A percentile compares a stretch with the other conserved stretches of the same genome.
phyloP scores from a whole-genome alignment of 306 rosid genomes.

The Elaeagnus macrophylla region DNA sequence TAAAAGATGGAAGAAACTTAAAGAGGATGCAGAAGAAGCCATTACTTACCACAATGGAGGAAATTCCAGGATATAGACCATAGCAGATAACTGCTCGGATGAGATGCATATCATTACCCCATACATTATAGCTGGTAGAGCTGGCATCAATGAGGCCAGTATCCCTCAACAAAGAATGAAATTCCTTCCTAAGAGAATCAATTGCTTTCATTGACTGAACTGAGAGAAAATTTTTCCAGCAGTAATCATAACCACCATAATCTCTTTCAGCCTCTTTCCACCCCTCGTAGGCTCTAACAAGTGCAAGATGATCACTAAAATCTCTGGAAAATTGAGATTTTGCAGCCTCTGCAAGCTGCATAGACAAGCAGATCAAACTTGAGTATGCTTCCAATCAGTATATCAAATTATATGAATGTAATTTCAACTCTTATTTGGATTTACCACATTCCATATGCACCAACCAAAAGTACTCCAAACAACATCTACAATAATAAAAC shows the following conservation, averaged over 20 bases:
- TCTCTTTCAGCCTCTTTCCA: constrained; percentile 82
- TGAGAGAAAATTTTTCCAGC: constrained; percentile 91
- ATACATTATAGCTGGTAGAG: constrained; percentile 40
- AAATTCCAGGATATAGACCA: constrained; percentile 90
- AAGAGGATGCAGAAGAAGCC: constrained; percentile 8
- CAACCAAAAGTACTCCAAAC: too few relatives aligned
- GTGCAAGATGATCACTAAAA: constrained; percentile 87
- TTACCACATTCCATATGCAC: too few relatives aligned
- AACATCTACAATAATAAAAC: too few relatives aligned
- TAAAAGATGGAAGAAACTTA: not conserved
- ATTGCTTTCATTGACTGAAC: constrained; percentile 86
- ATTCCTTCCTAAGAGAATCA: constrained; percentile 80
- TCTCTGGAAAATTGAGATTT: constrained; percentile 69
- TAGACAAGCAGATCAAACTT: constrained; percentile 16
- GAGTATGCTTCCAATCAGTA: constrained; percentile 12
- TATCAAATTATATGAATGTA: not conserved
- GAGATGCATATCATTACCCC: constrained; percentile 68
- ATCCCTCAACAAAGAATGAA: constrained; percentile 63
- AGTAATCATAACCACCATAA: constrained; percentile 70
- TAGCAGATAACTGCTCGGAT: constrained; percentile 71
- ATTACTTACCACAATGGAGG: constrained; percentile 73
- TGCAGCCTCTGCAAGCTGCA: constrained; percentile 94
- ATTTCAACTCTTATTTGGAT: too few relatives aligned
- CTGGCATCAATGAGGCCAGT: constrained; percentile 64
- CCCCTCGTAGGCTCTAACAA: constrained; percentile 74